Percentiles rank a stretch among this genome's conserved stretches.
These are phyloP conservation scores for Davidsoniella eucalypti DNA, from an alignment of 2,329 filamentous ascomycete genomes.

Conservation along the genomic window DNA sequence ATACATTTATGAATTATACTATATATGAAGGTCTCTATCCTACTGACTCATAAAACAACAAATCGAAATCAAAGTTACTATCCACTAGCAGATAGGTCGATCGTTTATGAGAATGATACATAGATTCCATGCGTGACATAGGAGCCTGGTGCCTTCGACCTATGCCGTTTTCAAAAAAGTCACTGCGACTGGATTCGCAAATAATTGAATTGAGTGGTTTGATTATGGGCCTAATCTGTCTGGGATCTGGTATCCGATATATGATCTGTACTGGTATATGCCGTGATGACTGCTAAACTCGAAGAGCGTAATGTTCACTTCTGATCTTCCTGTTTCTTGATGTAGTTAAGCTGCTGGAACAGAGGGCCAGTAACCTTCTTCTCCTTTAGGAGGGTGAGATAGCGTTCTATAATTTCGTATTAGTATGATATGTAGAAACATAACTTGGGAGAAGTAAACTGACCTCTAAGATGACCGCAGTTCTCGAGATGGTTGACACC, in stretches of 20 bases:
- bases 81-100: too few species aligned
- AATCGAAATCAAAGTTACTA: too few species aligned
- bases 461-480: slow-evolving; percentile 67
- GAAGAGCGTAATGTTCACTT: background rate
- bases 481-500: slow-evolving; percentile 82
- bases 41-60: too few species aligned
- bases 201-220: too few species aligned
- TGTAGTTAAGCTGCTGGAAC: slow-evolving; percentile 65
- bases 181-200: background rate
- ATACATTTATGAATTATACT: too few species aligned
- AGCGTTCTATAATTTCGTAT: slow-evolving; percentile 43
- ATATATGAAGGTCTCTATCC: too few species aligned
- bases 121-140: too few species aligned
- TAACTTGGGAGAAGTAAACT: slow-evolving; percentile 21
- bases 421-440: slow-evolving; percentile 4
- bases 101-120: too few species aligned
- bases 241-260: slow-evolving; percentile 8
- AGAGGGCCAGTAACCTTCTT: slow-evolving; percentile 65
- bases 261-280: slow-evolving; percentile 8
- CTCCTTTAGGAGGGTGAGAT: slow-evolving; percentile 60
- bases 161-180: too few species aligned
- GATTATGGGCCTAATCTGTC: background rate
- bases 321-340: slow-evolving; percentile 32
- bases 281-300: too few species aligned
- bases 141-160: too few species aligned